Base-by-base conservation (phyloP, 208 protist species). In the Balamuthia mandrillaris region DNA sequence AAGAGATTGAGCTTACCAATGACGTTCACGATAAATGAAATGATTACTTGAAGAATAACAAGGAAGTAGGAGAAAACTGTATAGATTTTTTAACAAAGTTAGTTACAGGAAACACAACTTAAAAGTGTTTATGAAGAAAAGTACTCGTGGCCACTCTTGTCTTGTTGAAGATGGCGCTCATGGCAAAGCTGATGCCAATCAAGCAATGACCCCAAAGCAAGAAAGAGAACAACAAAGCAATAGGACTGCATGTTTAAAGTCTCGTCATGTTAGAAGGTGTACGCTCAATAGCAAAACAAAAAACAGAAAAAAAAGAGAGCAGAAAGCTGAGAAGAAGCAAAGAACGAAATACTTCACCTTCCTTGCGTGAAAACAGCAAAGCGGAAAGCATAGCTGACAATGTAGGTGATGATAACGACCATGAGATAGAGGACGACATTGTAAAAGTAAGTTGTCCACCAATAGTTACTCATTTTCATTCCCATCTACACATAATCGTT, bases 21-120 rank as follows among this genome's bases (percentile, higher is more conserved):
- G 52, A 61, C 49, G 49, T 81, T 81, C 33, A 81, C 61, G 49
- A 81, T 51, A 4, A 81, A 81, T 4, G 74, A 81, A 12, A 81
- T 5, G n/a, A 81, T 81, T 33, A 51, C 74, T 5, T 65, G 45
- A 18, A 81, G 42, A 41, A 81, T 81, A 14, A 81, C 74, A 18
- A 81, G 74, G 74, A 81, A 81, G n/a, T 81, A 81, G 27, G 49
- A 81, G 24, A 81, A 81, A 35, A 81, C 74, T 81, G 52, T 6
- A 72, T 18, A n/a, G n/a, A n/a, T n/a, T n/a, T n/a, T n/a, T n/a
- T n/a, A n/a, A n/a, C n/a, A n/a, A n/a, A n/a, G n/a, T n/a, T n/a
- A n/a, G n/a, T n/a, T n/a, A n/a, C n/a, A n/a, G n/a, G n/a, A n/a
- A n/a, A 70, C 10, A 47, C 10, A 1, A 18, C 0, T n/a, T 27